Evolutionary conservation across 495 filamentous ascomycete genomes (phyloP), one percentile per base, ranked within the genome.

Genomic region (Penicillium egyptiacum): DNA sequence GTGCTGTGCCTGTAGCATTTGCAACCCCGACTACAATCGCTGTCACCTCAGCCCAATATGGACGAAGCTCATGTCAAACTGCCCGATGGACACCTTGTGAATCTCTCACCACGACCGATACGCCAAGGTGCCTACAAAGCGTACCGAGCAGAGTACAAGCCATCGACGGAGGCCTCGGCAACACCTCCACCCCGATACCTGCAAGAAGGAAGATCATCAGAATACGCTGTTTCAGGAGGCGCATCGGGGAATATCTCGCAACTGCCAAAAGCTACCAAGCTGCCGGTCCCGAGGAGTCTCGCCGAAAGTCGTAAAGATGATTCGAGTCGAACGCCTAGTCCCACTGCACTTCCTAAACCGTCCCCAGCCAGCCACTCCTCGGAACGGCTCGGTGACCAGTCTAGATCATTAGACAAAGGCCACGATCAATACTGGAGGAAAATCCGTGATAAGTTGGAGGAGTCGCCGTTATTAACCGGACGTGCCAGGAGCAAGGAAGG

Each of bases 31-130:
- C 35, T 1, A 28, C 28, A 33, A 25, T 30, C 17, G 25, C 30
- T 16, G 16, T 28, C 35, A 45, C 35, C 46, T 31, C 40, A 43
- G 31, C 39, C 46, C 56, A 66, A 49, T 33, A 64, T 66, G 64
- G 69, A 69, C 62, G 63, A 62, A 43, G 59, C 50, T 31, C 54
- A 56, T 45, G 58, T 75, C 41, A 60, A 70, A 54, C 53, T 71
- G 40, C 65, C 72, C 12, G 67, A 70, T 43, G 66, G 70, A 57
- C 70, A 74, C 53, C 54, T 71, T n/a, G 62, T 75, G 41, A 71
- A 71, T 41, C 65, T 74, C 16, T 67, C 69, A 25, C 62, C 68
- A 47, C 72, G 70, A 53, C 56, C 59, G 28, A 61, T 54, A 41
- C 54, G 57, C 4, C 31, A 53, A 16, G 39, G 41, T 28, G 43